These are phyloP conservation scores for Phytophthora agathidicida DNA, from an alignment of 352 stramenopile genomes.

Conservation along the genomic window DNA sequence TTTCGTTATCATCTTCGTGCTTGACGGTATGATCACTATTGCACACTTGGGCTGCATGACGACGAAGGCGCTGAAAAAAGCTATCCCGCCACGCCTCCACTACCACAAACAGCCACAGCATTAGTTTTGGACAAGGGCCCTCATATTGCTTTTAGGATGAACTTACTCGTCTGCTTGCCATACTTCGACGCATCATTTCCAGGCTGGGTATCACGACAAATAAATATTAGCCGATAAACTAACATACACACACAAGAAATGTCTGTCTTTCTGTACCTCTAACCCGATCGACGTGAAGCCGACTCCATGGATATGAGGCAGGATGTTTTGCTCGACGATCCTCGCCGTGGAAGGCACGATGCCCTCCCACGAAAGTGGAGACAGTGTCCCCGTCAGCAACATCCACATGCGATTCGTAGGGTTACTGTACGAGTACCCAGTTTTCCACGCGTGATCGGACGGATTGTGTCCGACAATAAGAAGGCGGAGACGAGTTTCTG, in stretches of 20 bases:
- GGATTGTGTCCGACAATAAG: constrained; percentile 91
- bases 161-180: constrained; percentile 67
- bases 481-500: constrained; percentile 70
- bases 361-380: constrained; percentile 59
- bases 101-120: too few species aligned
- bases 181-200: constrained; percentile 88
- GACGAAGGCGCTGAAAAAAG: constrained; percentile 65
- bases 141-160: neutral
- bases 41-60: constrained; percentile 64
- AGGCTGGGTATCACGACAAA: constrained; percentile 39
- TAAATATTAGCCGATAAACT: constrained; percentile 3
- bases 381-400: constrained; percentile 72
- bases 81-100: constrained; percentile 66
- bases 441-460: constrained; percentile 89
- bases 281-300: constrained; percentile 86
- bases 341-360: constrained; percentile 61
- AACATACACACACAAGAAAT: neutral
- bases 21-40: constrained; percentile 39
- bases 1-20: neutral
- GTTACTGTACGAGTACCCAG: constrained; percentile 81
- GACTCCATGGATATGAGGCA: constrained; percentile 67
- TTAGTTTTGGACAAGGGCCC: neutral
- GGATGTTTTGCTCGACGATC: constrained; percentile 75
- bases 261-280: constrained; percentile 46
- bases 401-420: constrained; percentile 91